Evolutionary conservation across 2,329 filamentous ascomycete species (phyloP), one percentile per base, ranked within the genome.

Genomic region (Cadophora sp.): DNA sequence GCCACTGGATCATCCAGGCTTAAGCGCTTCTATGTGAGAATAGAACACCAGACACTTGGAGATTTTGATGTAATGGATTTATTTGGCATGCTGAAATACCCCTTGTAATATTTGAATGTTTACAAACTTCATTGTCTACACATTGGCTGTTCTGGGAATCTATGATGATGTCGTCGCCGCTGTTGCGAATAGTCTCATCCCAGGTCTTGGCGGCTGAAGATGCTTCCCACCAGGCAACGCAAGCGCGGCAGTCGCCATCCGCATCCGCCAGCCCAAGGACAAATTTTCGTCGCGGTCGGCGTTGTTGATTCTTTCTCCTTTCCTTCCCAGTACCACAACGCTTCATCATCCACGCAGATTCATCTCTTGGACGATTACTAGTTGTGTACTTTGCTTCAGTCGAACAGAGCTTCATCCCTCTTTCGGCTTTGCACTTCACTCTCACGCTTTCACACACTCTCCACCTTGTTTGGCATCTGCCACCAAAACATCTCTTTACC

Each of bases 321-420:
- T 58, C 19, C 53, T 58, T 29, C 24, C 2, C 53, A 58, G 53
- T 37, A 34, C 29, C 53, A 37, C 53, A 58, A 34, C 53, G 53
- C 53, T 58, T 34, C 19, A 12, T 58, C 48, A 27, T 51, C 48
- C 48, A 51, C 48, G 48, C 24, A 51, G 22, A 51, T 51, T 51
- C 53, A 22, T 37, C 53, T 37, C n/a, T 37, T 58, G 29, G 53
- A 34, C 16, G 53, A 58, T 58, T 22, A 58, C 29, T 58, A 58
- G 53, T 34, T 58, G 53, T 58, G 27, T 37, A 37, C 53, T 58
- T 58, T 22, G n/a, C 29, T 37, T 24, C 29, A 3, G 27, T 58
- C 29, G n/a, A 12, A 12, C 24, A 31, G 27, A 34, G 53, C 31
- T n/a, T 58, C 16, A 37, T 34, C 29, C 29, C n/a, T 58, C 53